A percentile compares a stretch with the other conserved stretches of the same genome.
These are phyloP conservation scores for Moniliella sp. DNA, from an alignment of 1,284 basidiomycete species.

Conservation along the genomic window DNA sequence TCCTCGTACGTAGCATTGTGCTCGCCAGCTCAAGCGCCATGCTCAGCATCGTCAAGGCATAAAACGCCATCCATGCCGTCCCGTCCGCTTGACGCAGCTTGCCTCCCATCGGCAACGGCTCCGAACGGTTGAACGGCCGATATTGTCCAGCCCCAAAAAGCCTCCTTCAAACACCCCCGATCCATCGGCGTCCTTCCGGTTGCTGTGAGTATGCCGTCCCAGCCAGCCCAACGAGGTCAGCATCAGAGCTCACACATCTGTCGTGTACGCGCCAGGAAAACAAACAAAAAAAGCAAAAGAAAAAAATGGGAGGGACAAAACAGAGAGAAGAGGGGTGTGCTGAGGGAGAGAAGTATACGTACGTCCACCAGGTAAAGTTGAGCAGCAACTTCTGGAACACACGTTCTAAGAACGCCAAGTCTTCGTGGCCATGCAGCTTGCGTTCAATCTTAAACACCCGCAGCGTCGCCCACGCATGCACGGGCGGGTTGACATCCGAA, in stretches of 20 bases:
- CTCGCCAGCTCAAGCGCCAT: constrained; percentile 93
- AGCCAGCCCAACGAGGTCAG: too few relatives aligned
- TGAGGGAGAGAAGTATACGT: too few relatives aligned
- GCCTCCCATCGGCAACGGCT: constrained; percentile 68
- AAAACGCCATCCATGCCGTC: constrained; percentile 98
- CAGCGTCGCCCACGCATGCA: constrained; percentile 61
- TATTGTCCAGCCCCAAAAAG: constrained; percentile 90
- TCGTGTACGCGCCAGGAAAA: too few relatives aligned
- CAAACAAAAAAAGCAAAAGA: too few relatives aligned
- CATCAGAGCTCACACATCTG: too few relatives aligned
- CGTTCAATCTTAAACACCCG: constrained; percentile 57
- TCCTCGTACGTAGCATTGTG: constrained; percentile 94
- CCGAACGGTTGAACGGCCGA: constrained; percentile 94
- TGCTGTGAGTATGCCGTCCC: too few relatives aligned
- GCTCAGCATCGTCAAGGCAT: constrained; percentile 84
- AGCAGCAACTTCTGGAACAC: constrained; percentile 92
- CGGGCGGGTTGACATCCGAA: constrained; percentile 82
- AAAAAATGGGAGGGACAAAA: too few relatives aligned
- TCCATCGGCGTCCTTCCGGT: constrained; percentile 80
- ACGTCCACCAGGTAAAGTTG: constrained; percentile 98
- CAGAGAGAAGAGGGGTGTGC: too few relatives aligned
- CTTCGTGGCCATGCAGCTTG: constrained; percentile 72
- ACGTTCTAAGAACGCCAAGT: constrained; percentile 74
- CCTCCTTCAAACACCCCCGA: constrained; percentile 94
- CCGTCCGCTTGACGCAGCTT: constrained; percentile 78